phyloP scores from a whole-genome alignment of 2,329 filamentous ascomycete species.

The Phoma sp. region DNA sequence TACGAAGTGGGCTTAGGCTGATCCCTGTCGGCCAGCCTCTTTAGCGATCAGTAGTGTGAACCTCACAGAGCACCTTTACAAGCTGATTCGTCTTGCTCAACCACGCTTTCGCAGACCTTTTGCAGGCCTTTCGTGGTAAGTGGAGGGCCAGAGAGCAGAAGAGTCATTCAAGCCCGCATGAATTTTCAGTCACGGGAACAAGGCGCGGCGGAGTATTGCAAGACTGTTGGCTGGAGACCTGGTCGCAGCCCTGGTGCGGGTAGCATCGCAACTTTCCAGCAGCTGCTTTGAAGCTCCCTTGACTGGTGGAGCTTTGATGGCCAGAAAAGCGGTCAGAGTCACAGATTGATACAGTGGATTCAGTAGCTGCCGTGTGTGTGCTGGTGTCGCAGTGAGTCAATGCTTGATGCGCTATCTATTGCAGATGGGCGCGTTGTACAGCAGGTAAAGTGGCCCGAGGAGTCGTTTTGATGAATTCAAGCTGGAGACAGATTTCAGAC shows the following conservation, averaged over 20 bases:
- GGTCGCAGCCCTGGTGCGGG: constrained; percentile 21
- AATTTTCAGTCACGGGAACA: constrained; percentile 42
- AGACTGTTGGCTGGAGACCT: constrained; percentile 36
- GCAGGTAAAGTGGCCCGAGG: constrained; percentile 9
- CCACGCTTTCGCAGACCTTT: constrained; percentile 26
- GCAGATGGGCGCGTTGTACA: constrained; percentile 13
- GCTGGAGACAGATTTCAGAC: constrained; percentile 10
- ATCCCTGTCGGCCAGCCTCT: constrained; percentile 31
- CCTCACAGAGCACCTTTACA: constrained; percentile 28
- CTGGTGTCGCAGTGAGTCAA: constrained; percentile 30
- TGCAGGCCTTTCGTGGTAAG: constrained; percentile 20
- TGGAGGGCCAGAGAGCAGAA: constrained; percentile 30
- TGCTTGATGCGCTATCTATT: constrained; percentile 14
- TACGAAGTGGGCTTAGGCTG: constrained; percentile 24
- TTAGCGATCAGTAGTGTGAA: constrained; percentile 28
- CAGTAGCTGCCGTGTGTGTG: constrained; percentile 11
- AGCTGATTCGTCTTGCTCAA: constrained; percentile 38
- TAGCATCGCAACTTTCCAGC: constrained; percentile 27
- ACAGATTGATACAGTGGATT: constrained; percentile 14
- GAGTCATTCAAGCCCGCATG: constrained; percentile 34
- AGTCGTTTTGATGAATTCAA: constrained; percentile 17
- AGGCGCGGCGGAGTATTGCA: constrained; percentile 32
- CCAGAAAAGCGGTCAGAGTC: constrained; percentile 34
- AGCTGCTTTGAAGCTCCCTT: constrained; percentile 12
- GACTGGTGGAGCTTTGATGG: constrained; percentile 23